These are phyloP conservation scores for Candida railenensis DNA, from an alignment of 805 yeast species.

Conservation along the genomic window DNA sequence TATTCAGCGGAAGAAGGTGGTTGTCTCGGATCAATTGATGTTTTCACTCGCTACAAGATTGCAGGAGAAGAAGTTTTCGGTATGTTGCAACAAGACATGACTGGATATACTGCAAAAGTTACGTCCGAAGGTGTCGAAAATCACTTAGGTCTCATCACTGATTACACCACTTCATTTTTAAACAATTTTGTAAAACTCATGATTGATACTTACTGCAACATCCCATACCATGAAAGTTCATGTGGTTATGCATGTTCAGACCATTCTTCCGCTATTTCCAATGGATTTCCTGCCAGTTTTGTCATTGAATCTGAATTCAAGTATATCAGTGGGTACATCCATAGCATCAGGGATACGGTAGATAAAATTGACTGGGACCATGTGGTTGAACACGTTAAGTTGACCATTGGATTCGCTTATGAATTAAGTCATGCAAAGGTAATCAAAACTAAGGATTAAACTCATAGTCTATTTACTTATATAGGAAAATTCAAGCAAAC, in stretches of 20 bases:
- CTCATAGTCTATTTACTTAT: background rate
- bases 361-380: conserved; percentile 79
- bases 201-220: conserved; percentile 59
- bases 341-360: conserved; percentile 74
- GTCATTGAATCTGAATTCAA: conserved; percentile 75
- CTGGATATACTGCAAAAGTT: conserved; percentile 66
- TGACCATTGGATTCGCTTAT: conserved; percentile 68
- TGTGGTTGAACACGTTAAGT: conserved; percentile 74
- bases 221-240: conserved; percentile 68
- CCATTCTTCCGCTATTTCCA: conserved; percentile 80
- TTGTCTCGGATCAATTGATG: conserved; percentile 77
- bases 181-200: conserved; percentile 62
- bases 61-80: conserved; percentile 59
- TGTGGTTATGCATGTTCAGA: conserved; percentile 96
- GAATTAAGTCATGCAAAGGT: conserved; percentile 56
- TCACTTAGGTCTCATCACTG: conserved; percentile 78
- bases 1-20: conserved; percentile 97
- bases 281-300: conserved; percentile 83
- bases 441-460: background rate
- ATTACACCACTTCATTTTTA: conserved; percentile 56
- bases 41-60: conserved; percentile 56
- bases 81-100: conserved; percentile 94
- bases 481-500: background rate
- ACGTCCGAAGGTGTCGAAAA: conserved; percentile 52
- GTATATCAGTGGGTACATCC: conserved; percentile 67